These are phyloP conservation scores for Lactarius evosmus DNA, from an alignment of 768 basidiomycete species.

Conservation along the genomic window DNA sequence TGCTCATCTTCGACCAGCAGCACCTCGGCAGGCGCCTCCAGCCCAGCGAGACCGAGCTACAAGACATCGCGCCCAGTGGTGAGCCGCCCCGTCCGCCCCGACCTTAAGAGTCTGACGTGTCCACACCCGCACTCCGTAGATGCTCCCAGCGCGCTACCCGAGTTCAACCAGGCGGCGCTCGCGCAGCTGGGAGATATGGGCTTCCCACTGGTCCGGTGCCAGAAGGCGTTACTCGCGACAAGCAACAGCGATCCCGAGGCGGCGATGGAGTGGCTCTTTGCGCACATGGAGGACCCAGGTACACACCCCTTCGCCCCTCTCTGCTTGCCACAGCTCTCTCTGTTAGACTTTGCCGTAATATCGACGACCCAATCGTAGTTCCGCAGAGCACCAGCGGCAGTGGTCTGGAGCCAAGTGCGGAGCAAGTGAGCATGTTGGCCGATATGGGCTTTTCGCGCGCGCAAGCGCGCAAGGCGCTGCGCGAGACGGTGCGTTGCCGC, in stretches of 20 bases:
- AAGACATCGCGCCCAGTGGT: conserved; percentile 46
- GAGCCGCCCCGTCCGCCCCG: neutral
- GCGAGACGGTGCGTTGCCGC: conserved; percentile 65
- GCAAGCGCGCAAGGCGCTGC: conserved; percentile 84
- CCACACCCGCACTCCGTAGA: conserved; percentile 36
- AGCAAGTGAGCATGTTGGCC: conserved; percentile 66
- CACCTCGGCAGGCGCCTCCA: conserved; percentile 73
- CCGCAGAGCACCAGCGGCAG: conserved; percentile 30
- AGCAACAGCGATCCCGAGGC: conserved; percentile 69
- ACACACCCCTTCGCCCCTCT: conserved; percentile 19
- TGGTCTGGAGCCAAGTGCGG: conserved; percentile 56
- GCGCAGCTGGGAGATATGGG: conserved; percentile 85
- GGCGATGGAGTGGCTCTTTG: conserved; percentile 96
- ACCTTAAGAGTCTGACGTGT: neutral
- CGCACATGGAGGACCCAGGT: conserved; percentile 94
- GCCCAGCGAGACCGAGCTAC: conserved; percentile 64
- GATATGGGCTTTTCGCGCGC: conserved; percentile 91
- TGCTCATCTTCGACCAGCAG: conserved; percentile 53
- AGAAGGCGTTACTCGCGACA: conserved; percentile 88
- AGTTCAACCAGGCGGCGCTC: conserved; percentile 74
- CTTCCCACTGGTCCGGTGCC: conserved; percentile 80
- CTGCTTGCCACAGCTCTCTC: neutral
- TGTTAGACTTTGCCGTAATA: conserved; percentile 44
- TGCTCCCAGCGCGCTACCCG: conserved; percentile 49
- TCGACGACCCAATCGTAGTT: conserved; percentile 70